Percentiles rank a stretch among this genome's conserved stretches.
phyloP scores from a whole-genome alignment of 495 filamentous ascomycete species.

The Penicillium salamii region DNA sequence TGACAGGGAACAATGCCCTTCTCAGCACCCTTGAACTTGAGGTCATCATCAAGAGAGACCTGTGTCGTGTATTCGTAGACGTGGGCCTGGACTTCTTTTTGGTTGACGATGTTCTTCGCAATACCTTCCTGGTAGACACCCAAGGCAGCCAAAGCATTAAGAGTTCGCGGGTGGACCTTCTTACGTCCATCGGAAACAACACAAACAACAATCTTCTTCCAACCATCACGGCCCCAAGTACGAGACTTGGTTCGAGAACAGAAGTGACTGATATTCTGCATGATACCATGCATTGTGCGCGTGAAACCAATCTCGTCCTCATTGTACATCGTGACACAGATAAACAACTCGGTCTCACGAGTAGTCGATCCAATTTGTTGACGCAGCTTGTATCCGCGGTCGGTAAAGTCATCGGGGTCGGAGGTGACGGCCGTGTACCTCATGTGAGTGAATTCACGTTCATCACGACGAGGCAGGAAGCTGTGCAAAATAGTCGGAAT shows the following conservation, averaged over 20 bases:
- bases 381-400: slow-evolving; percentile 87
- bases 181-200: slow-evolving; percentile 91
- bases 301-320: slow-evolving; percentile 96
- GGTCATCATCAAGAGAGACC: slow-evolving; percentile 88
- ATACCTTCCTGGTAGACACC: slow-evolving; percentile 99
- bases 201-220: slow-evolving; percentile 99
- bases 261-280: slow-evolving; percentile 96
- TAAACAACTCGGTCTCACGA: slow-evolving; percentile 96
- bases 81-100: slow-evolving; percentile 78
- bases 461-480: slow-evolving; percentile 87
- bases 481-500: slow-evolving; percentile 97
- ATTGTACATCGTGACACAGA: slow-evolving; percentile 98
- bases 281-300: slow-evolving; percentile 97
- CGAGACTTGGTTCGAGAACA: slow-evolving; percentile 87
- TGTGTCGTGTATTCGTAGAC: slow-evolving; percentile 99
- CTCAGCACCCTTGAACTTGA: slow-evolving; percentile 98
- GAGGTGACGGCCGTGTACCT: slow-evolving; percentile 99
- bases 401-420: slow-evolving; percentile 92
- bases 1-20: slow-evolving; percentile 99
- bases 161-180: slow-evolving; percentile 89
- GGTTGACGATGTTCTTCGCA: slow-evolving; percentile 96
- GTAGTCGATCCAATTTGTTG: slow-evolving; percentile 85
- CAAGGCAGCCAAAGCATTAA: slow-evolving; percentile 95
- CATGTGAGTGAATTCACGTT: slow-evolving; percentile 98
- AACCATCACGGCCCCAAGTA: slow-evolving; percentile 95